Percentiles rank a stretch among this genome's conserved stretches.
phyloP scores from a whole-genome alignment of 352 stramenopile genomes.

The Pythium sukuiense region DNA sequence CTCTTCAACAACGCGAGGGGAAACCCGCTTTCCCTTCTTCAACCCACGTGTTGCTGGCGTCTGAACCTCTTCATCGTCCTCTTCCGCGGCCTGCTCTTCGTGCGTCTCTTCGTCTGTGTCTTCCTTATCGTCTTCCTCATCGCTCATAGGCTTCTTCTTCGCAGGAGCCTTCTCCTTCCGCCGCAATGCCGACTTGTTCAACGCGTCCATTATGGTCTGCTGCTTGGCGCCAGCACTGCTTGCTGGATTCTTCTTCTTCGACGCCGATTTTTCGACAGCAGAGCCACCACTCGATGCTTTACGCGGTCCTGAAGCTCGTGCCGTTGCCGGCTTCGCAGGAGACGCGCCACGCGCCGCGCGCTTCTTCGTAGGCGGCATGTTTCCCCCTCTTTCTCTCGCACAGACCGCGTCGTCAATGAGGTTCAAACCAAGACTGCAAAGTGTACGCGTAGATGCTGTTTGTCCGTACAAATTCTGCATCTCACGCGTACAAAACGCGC shows the following conservation, averaged over 20 bases:
- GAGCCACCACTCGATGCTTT: background rate
- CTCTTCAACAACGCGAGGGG: background rate
- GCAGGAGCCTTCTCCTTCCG: conserved; percentile 20
- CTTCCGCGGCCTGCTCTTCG: background rate
- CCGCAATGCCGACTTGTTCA: conserved; percentile 25
- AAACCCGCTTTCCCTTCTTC: background rate
- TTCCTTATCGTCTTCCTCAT: conserved; percentile 3
- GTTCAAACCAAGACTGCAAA: conserved; percentile 1
- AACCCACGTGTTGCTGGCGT: background rate
- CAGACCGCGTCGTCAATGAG: conserved; percentile 17
- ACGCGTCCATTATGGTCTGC: conserved; percentile 27
- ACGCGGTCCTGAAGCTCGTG: background rate
- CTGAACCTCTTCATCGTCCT: background rate
- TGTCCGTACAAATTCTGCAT: conserved; percentile 16
- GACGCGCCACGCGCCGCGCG: conserved; percentile 6
- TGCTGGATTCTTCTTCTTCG: background rate
- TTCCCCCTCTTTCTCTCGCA: background rate
- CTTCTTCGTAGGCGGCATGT: conserved; percentile 27
- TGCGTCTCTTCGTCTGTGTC: background rate
- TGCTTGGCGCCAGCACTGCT: conserved; percentile 13
- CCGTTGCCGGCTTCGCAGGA: background rate
- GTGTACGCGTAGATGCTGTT: conserved; percentile 18
- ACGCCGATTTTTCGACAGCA: conserved; percentile 1
- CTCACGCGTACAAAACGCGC: background rate
- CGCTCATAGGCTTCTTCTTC: conserved; percentile 4